Evolutionary conservation across 495 filamentous ascomycete species (phyloP).

Genomic region (Xylaria bambusicola): DNA sequence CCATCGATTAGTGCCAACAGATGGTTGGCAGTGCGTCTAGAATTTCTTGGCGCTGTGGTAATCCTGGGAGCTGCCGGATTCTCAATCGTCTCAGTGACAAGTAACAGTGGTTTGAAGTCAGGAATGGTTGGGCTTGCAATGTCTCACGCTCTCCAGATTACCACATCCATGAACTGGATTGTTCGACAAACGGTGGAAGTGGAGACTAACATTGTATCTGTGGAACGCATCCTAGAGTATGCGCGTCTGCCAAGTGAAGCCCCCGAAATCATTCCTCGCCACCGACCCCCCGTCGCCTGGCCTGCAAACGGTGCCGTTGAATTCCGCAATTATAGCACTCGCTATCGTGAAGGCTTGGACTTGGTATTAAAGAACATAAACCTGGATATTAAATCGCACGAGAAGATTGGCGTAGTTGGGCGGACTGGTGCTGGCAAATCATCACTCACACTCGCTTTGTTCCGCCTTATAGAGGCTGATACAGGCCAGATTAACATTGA

Average conservation of each 20-base stretch:
- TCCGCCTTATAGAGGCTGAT: constrained; percentile 90
- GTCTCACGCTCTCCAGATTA: constrained; percentile 97
- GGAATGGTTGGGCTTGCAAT: constrained; percentile 92
- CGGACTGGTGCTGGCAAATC: constrained; percentile 97
- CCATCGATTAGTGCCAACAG: constrained; percentile 94
- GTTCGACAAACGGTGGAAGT: constrained; percentile 98
- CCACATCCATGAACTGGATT: constrained; percentile 98
- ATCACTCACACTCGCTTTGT: constrained; percentile 88
- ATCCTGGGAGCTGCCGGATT: constrained; percentile 87
- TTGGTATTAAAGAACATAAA: constrained; percentile 91
- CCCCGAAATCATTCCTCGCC: constrained; percentile 86
- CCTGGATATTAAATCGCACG: constrained; percentile 87
- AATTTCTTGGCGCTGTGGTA: constrained; percentile 94
- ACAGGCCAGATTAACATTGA: constrained; percentile 87
- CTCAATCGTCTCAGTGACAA: constrained; percentile 76
- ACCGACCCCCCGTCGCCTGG: constrained; percentile 87
- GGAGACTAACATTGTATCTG: constrained; percentile 98
- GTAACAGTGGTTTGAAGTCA: constrained; percentile 63
- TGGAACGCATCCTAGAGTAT: constrained; percentile 97
- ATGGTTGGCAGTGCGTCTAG: constrained; percentile 93
- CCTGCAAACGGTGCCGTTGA: constrained; percentile 86
- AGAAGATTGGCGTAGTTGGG: constrained; percentile 98
- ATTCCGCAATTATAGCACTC: constrained; percentile 90
- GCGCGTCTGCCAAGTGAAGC: constrained; percentile 91
- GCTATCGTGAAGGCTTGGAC: constrained; percentile 86